phyloP scores from a whole-genome alignment of 495 filamentous ascomycete genomes.

The Schizothecium vesticola region DNA sequence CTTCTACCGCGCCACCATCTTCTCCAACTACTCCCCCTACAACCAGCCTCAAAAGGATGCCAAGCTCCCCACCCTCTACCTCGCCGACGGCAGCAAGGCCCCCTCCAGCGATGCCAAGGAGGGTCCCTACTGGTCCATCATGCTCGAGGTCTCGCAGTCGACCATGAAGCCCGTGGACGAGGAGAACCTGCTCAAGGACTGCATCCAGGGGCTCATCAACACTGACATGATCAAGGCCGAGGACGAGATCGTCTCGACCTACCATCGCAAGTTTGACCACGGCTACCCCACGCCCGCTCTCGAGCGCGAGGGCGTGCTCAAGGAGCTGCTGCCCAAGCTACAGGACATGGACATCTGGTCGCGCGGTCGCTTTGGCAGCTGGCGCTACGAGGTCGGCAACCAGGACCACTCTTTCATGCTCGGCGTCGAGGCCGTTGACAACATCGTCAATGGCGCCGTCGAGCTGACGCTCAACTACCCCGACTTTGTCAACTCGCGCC shows the following conservation, averaged over 20 bases:
- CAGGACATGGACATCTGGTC: constrained; percentile 89
- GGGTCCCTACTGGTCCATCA: constrained; percentile 99
- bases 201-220: constrained; percentile 94
- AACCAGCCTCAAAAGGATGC: constrained; percentile 82
- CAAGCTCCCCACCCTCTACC: constrained; percentile 81
- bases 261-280: constrained; percentile 98
- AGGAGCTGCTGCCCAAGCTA: constrained; percentile 85
- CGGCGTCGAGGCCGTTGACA: constrained; percentile 92
- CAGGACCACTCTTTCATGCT: constrained; percentile 99
- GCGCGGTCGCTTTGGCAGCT: constrained; percentile 94
- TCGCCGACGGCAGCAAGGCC: constrained; percentile 79
- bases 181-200: constrained; percentile 76
- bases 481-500: constrained; percentile 90
- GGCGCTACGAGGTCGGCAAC: constrained; percentile 93
- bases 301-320: constrained; percentile 92
- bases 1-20: constrained; percentile 99
- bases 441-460: constrained; percentile 88
- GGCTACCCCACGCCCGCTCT: constrained; percentile 95
- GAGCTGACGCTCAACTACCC: constrained; percentile 98
- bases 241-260: constrained; percentile 97
- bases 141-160: constrained; percentile 97
- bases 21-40: constrained; percentile 99
- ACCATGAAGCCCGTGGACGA: constrained; percentile 88
- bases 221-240: constrained; percentile 85
- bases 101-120: constrained; percentile 60